A percentile compares a stretch with the other conserved stretches of the same genome.
These are phyloP conservation scores for Vinca major DNA, from an alignment of 305 asterid genomes.

Conservation along the genomic window DNA sequence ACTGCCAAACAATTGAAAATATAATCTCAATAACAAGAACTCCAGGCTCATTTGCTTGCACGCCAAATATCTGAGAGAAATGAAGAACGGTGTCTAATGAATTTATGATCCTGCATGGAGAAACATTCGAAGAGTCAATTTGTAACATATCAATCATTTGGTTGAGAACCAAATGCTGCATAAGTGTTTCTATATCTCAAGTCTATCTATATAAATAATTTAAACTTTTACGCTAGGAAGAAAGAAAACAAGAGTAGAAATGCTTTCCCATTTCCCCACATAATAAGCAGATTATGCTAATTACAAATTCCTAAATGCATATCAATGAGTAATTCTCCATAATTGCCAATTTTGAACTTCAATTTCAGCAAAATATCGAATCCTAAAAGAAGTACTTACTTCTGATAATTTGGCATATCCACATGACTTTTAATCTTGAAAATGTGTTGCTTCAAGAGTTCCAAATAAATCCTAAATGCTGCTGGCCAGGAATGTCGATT, in stretches of 20 bases:
- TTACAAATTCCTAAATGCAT: not conserved
- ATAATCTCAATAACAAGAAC: constrained; percentile 53
- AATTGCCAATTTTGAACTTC: not conserved
- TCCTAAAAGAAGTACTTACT: constrained; percentile 42
- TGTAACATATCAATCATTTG: not conserved
- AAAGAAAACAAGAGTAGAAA: constrained; percentile 1
- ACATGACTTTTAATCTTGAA: constrained; percentile 51
- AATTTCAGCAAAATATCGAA: not conserved
- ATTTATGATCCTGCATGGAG: constrained; percentile 60
- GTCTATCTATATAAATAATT: not conserved
- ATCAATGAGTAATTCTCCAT: not conserved
- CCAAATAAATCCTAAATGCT: constrained; percentile 85
- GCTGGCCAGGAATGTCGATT: constrained; percentile 58
- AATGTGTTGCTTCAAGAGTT: constrained; percentile 64
- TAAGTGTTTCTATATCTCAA: not conserved
- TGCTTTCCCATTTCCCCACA: not conserved
- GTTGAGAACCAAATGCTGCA: not conserved
- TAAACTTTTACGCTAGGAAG: not conserved
- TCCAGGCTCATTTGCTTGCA: constrained; percentile 46
- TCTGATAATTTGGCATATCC: constrained; percentile 46
- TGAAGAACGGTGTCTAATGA: constrained; percentile 44
- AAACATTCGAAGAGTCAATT: not conserved
- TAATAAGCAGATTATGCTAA: not conserved
- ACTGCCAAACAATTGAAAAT: constrained; percentile 71
- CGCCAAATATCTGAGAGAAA: constrained; percentile 42